phyloP scores from a whole-genome alignment of 495 filamentous ascomycete genomes.

The Bacidia rubella region DNA sequence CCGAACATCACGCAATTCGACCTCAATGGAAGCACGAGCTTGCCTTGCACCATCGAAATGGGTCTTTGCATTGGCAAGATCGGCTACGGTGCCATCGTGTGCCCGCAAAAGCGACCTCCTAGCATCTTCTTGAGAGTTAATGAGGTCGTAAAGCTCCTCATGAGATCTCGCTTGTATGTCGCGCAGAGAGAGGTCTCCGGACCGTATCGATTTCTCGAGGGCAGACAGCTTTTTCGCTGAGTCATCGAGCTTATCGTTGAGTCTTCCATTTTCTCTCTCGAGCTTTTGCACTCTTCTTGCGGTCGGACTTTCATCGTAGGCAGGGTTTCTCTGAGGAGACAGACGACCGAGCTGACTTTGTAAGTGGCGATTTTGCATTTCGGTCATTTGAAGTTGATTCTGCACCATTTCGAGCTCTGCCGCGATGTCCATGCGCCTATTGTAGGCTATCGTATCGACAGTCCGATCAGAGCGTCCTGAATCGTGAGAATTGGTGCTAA shows the following conservation, averaged over 20 bases:
- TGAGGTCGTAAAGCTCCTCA: conserved; percentile 85
- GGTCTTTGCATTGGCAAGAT: conserved; percentile 71
- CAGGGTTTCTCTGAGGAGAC: conserved; percentile 42
- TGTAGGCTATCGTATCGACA: conserved; percentile 77
- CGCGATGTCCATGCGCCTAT: conserved; percentile 81
- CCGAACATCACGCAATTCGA: conserved; percentile 75
- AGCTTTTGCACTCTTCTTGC: conserved; percentile 75
- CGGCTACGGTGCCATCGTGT: conserved; percentile 73
- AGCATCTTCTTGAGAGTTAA: conserved; percentile 88
- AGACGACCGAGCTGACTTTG: conserved; percentile 70
- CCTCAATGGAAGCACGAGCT: conserved; percentile 60
- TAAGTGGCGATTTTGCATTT: conserved; percentile 93
- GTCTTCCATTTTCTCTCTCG: conserved; percentile 78
- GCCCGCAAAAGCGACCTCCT: conserved; percentile 65
- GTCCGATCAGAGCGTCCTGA: conserved; percentile 80
- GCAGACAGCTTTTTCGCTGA: conserved; percentile 86
- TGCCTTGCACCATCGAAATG: conserved; percentile 79
- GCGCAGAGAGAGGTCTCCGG: conserved; percentile 78
- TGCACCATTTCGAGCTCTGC: conserved; percentile 85
- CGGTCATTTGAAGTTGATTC: conserved; percentile 85
- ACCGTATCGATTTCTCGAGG: conserved; percentile 72
- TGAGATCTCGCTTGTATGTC: conserved; percentile 90
- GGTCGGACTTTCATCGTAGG: conserved; percentile 74
- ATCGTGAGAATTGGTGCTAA: conserved; percentile 53
- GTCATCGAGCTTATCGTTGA: conserved; percentile 92